Percentiles rank a stretch among this genome's conserved stretches.
Conservation (phyloP, 768 basidiomycete genomes). For the Coprinopsis strossmayeri region DNA sequence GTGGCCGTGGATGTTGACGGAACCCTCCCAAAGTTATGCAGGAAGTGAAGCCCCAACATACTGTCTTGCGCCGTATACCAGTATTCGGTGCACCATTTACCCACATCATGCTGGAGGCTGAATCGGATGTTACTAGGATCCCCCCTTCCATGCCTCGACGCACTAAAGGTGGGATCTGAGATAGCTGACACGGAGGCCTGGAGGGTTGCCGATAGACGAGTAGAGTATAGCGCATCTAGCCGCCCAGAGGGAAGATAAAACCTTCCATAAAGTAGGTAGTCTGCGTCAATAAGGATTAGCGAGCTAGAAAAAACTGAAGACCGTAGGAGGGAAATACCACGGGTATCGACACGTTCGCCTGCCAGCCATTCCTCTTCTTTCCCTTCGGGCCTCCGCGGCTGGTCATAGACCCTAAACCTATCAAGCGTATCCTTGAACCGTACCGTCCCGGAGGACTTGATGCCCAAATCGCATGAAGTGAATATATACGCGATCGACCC, state of each 20-base stretch:
- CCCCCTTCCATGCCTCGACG: conserved; percentile 33
- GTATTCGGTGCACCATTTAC: conserved; percentile 90
- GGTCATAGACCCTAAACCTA: conserved; percentile 77
- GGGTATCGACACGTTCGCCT: conserved; percentile 68
- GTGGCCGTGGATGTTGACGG: conserved; percentile 32
- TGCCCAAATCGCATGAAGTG: conserved; percentile 75
- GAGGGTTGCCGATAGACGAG: conserved; percentile 67
- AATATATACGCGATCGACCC: conserved; percentile 94
- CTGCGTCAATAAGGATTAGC: conserved; percentile 30
- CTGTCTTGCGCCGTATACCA: conserved; percentile 91
- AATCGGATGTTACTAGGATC: conserved; percentile 70
- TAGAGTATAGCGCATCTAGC: conserved; percentile 86
- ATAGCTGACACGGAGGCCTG: conserved; percentile 84
- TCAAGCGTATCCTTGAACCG: conserved; percentile 87
- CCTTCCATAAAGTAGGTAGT: conserved; percentile 91
- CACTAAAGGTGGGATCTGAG: conserved; percentile 63
- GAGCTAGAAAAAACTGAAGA: not conserved
- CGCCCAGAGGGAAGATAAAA: conserved; percentile 85
- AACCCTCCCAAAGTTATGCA: conserved; percentile 88
- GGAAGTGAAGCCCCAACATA: conserved; percentile 83
- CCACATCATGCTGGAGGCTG: conserved; percentile 86
- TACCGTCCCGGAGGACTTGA: conserved; percentile 63
- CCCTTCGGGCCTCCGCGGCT: conserved; percentile 71
- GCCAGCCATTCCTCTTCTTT: conserved; percentile 78
- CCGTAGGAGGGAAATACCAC: conserved; percentile 44